Evolutionary conservation across 768 basidiomycete species (phyloP).

Genomic region (Cystofilobasidium capitatum): DNA sequence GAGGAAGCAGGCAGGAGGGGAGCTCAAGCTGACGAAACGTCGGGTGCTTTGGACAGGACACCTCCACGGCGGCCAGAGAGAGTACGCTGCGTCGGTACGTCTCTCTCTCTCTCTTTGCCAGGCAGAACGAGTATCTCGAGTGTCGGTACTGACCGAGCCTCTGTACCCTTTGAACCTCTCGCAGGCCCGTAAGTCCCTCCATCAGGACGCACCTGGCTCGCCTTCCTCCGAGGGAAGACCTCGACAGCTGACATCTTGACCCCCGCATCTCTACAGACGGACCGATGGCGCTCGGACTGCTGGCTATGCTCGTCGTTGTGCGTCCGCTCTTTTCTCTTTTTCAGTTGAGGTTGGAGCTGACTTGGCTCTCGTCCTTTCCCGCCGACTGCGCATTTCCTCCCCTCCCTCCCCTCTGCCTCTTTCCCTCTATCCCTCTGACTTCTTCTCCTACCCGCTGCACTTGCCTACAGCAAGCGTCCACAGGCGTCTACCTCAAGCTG

Average conservation of each 20-base stretch:
- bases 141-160: background rate
- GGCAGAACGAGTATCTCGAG: too few species aligned
- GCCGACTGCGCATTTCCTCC: too few species aligned
- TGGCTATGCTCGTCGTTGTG: background rate
- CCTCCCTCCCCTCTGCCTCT: background rate
- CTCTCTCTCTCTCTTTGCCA: background rate
- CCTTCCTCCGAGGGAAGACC: too few species aligned
- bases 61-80: slow-evolving; percentile 61
- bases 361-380: background rate
- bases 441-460: background rate
- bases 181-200: background rate
- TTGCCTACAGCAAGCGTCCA: slow-evolving; percentile 50
- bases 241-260: background rate
- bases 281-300: background rate
- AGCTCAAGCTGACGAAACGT: background rate
- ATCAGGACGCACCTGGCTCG: too few species aligned
- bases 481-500: slow-evolving; percentile 84
- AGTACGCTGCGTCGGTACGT: slow-evolving; percentile 56
- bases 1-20: background rate
- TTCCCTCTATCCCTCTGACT: background rate
- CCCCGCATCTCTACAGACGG: background rate
- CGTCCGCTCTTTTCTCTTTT: background rate
- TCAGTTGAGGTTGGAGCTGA: background rate
- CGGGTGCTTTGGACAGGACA: slow-evolving; percentile 47
- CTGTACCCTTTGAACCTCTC: too few species aligned